Conservation (phyloP, 768 basidiomycete genomes). For the Mycena leptocephala region DNA sequence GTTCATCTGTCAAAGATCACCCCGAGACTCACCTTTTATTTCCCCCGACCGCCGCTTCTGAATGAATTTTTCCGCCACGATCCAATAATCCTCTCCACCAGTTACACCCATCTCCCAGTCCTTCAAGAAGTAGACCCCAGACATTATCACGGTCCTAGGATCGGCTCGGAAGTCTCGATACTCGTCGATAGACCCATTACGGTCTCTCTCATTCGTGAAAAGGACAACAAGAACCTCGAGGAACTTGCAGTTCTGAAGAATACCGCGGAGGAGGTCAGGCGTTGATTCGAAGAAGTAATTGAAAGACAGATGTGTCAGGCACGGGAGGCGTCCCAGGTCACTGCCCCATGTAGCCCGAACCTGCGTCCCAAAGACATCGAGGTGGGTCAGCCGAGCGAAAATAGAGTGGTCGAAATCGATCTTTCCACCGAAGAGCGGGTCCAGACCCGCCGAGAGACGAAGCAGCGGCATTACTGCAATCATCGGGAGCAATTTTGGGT, state of each 20-base stretch:
- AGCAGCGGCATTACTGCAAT: neutral
- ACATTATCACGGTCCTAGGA: neutral
- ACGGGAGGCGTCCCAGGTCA: neutral
- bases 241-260: neutral
- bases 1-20: no score
- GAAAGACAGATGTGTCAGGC: neutral
- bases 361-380: neutral
- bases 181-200: neutral
- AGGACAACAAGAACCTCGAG: neutral
- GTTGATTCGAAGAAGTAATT: neutral
- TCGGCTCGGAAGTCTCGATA: neutral
- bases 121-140: neutral
- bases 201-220: neutral
- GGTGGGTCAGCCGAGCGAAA: neutral
- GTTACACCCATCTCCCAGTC: neutral
- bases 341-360: neutral
- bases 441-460: neutral
- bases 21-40: neutral
- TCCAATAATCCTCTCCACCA: constrained; percentile 1
- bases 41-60: neutral
- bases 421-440: neutral
- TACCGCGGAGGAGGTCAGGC: neutral
- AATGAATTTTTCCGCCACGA: neutral
- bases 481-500: neutral
- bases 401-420: neutral